These are phyloP conservation scores for Gossypium longicalyx DNA, from an alignment of 345 rosid genomes.

Conservation along the genomic window DNA sequence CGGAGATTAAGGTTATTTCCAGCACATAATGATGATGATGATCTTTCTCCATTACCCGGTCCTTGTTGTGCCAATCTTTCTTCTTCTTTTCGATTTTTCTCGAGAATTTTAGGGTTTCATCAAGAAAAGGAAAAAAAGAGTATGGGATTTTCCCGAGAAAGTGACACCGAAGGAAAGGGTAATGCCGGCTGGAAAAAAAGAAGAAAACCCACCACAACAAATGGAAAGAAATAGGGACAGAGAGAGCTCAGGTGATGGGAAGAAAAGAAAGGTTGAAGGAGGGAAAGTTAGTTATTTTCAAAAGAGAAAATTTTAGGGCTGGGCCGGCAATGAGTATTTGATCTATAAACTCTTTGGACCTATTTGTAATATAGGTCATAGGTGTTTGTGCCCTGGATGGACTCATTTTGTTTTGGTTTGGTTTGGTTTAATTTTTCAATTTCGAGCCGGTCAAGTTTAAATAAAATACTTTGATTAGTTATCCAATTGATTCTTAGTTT, in stretches of 20 bases:
- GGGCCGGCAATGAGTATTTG: too few relatives aligned
- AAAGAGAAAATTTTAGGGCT: too few relatives aligned
- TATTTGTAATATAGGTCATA: too few relatives aligned
- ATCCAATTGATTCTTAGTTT: too few relatives aligned
- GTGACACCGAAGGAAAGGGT: not conserved
- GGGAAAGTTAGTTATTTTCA: not conserved
- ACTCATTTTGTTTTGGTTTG: too few relatives aligned
- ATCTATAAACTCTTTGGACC: too few relatives aligned
- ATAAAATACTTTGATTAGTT: too few relatives aligned
- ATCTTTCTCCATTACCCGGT: conserved; percentile 30
- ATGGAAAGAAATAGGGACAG: not conserved
- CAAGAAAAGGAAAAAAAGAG: conserved; percentile 3
- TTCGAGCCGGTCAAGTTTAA: too few relatives aligned
- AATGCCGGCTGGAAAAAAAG: not conserved
- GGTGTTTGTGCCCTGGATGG: too few relatives aligned
- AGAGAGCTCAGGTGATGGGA: not conserved
- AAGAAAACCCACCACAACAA: not conserved
- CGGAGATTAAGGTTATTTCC: conserved; percentile 87
- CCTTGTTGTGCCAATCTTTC: not conserved
- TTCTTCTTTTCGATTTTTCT: not conserved
- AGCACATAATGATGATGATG: conserved; percentile 30
- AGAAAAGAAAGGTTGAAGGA: not conserved
- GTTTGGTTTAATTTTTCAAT: too few relatives aligned
- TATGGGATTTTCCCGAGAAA: not conserved
- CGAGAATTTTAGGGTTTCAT: not conserved